These are phyloP conservation scores for Pelargonium australe DNA, from an alignment of 441 rosid genomes.

Conservation along the genomic window DNA sequence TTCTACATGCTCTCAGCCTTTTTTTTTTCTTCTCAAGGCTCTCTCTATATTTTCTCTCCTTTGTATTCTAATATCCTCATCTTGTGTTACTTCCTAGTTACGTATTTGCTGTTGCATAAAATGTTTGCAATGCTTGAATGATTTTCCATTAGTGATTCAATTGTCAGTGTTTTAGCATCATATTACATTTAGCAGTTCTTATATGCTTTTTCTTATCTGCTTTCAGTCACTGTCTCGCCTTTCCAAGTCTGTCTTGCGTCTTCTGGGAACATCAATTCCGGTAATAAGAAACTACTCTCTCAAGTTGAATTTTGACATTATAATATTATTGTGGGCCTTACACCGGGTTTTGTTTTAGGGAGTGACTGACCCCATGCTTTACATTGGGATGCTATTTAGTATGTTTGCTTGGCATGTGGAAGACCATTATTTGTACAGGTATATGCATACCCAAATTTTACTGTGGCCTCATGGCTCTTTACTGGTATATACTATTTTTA, in stretches of 20 bases:
- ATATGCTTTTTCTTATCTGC: constrained; percentile 10
- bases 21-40: not conserved
- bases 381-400: constrained; percentile 99
- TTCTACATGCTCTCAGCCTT: not conserved
- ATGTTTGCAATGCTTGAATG: not conserved
- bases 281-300: constrained; percentile 32
- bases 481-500: not conserved
- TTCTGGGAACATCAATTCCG: constrained; percentile 77
- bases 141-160: not conserved
- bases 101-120: not conserved
- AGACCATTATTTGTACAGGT: constrained; percentile 98
- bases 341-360: constrained; percentile 57
- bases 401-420: constrained; percentile 99
- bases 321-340: constrained; percentile 3
- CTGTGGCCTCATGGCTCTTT: not conserved
- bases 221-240: constrained; percentile 73
- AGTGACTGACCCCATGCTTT: constrained; percentile 99
- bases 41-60: not conserved
- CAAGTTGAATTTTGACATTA: constrained; percentile 10
- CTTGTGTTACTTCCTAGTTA: not conserved
- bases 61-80: not conserved
- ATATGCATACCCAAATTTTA: constrained; percentile 15
- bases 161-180: not conserved
- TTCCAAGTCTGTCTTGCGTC: constrained; percentile 81
- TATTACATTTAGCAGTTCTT: constrained; percentile 14